A percentile compares a stretch with the other conserved stretches of the same genome.
These are phyloP conservation scores for Suillus americanus DNA, from an alignment of 768 basidiomycete species.

Conservation along the genomic window DNA sequence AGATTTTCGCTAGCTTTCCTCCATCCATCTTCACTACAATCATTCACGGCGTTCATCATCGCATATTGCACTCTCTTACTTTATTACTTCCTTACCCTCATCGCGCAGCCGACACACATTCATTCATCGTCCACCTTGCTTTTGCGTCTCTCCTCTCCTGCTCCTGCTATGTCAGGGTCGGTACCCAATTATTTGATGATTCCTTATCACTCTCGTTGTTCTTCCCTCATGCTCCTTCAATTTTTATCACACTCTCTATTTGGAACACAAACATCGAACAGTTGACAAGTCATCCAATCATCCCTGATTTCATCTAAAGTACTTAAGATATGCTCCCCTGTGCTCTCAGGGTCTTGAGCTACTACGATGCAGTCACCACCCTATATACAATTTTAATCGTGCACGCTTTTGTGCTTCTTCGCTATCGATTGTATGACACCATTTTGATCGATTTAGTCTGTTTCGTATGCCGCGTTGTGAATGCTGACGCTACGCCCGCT, in stretches of 20 bases:
- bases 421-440: background rate
- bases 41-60: constrained; percentile 20
- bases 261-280: constrained; percentile 34
- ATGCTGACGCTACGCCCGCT: constrained; percentile 95
- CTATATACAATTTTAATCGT: constrained; percentile 7
- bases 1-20: constrained; percentile 18
- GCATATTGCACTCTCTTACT: constrained; percentile 28
- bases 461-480: constrained; percentile 86
- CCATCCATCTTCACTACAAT: constrained; percentile 20
- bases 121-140: constrained; percentile 4
- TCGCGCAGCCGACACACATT: constrained; percentile 32
- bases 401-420: background rate
- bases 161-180: constrained; percentile 15
- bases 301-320: constrained; percentile 14
- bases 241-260: constrained; percentile 38
- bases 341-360: background rate
- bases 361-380: constrained; percentile 1
- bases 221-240: constrained; percentile 2
- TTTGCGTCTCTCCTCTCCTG: constrained; percentile 14
- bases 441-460: constrained; percentile 11
- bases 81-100: constrained; percentile 18
- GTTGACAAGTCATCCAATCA: constrained; percentile 8
- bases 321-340: constrained; percentile 1
- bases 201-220: constrained; percentile 35
- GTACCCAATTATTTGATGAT: constrained; percentile 33